These are phyloP conservation scores for Salix purpurea DNA, from an alignment of 345 rosid species.

Conservation along the genomic window DNA sequence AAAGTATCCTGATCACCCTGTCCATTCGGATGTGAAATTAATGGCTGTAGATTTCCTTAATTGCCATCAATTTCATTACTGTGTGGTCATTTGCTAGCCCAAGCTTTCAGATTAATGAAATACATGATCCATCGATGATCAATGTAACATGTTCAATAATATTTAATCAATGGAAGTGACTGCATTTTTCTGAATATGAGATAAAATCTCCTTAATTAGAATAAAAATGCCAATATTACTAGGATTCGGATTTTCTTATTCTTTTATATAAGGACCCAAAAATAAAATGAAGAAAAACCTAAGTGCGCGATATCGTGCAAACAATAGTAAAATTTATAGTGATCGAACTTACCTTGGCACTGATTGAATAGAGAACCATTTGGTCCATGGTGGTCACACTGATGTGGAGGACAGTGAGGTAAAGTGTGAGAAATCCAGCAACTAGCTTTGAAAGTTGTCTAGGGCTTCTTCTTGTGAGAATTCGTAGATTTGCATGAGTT, in stretches of 20 bases:
- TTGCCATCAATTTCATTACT: background rate
- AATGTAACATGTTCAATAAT: background rate
- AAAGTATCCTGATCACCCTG: background rate
- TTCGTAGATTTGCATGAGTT: conserved; percentile 80
- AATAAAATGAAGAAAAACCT: background rate
- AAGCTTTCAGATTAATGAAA: background rate
- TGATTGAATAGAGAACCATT: conserved; percentile 65
- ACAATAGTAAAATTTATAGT: background rate
- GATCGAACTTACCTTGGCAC: conserved; percentile 56
- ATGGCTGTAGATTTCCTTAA: background rate
- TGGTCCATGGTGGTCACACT: conserved; percentile 52
- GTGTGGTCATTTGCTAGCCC: background rate
- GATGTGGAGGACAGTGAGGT: conserved; percentile 71
- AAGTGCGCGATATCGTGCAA: background rate
- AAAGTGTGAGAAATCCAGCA: conserved; percentile 54
- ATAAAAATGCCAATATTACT: background rate
- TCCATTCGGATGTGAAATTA: background rate
- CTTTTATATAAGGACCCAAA: background rate
- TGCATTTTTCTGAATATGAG: background rate
- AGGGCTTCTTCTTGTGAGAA: conserved; percentile 51
- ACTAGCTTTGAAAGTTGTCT: conserved; percentile 59
- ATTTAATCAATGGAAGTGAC: background rate
- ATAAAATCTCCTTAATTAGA: background rate
- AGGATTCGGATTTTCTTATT: background rate
- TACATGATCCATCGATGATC: background rate